A percentile compares a stretch with the other conserved stretches of the same genome.
Evolutionary conservation across 495 filamentous ascomycete species (phyloP).

Genomic region (Podospora comata): DNA sequence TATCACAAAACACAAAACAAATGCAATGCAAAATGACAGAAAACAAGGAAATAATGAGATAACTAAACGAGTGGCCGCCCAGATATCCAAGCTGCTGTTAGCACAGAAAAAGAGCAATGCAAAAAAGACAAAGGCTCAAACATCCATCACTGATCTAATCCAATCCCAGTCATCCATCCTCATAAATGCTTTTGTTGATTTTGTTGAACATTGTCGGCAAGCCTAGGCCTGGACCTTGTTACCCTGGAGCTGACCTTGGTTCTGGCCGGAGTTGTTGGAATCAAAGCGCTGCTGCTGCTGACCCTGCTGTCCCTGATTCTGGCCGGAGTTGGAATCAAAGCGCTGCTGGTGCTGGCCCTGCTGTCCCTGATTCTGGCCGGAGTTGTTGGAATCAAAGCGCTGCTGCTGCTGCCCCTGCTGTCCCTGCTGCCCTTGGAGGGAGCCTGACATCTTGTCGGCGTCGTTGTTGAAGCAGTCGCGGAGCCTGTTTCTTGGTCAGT

Average conservation of each 20-base stretch:
- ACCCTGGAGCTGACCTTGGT: background rate
- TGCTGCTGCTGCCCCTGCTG: background rate
- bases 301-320: too few relatives aligned
- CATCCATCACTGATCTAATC: background rate
- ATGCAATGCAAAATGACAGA: background rate
- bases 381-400: background rate
- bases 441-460: background rate
- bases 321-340: too few relatives aligned
- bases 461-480: background rate
- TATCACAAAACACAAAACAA: background rate
- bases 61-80: background rate
- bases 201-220: background rate
- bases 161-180: background rate
- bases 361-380: too few relatives aligned
- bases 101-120: background rate
- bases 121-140: background rate
- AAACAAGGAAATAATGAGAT: background rate
- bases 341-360: too few relatives aligned
- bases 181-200: background rate
- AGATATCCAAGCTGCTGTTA: constrained; percentile 1
- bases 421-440: background rate
- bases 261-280: background rate
- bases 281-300: too few relatives aligned
- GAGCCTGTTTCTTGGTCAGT: background rate
- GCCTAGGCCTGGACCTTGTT: background rate